Evolutionary conservation across 306 rosid species (phyloP), one percentile per base, ranked within the genome.

Genomic region (Potentilla sterilis): DNA sequence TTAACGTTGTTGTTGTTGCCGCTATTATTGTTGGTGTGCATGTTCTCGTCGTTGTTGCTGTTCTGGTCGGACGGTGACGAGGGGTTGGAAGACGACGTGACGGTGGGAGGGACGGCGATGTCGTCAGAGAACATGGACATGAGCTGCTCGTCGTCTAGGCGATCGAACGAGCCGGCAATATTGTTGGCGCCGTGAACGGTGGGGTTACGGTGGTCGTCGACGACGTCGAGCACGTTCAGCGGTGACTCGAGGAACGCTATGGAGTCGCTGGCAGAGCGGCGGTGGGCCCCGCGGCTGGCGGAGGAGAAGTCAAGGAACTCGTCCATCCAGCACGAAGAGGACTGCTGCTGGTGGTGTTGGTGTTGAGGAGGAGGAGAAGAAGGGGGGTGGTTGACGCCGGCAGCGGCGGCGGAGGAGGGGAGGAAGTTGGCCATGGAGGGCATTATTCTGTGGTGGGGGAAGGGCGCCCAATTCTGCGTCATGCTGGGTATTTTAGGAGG

Each of bases 301-400:
- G 97, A 80, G 6, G 98, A 84, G 87, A 91, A 94, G 80, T 91
- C 97, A n/a, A 91, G 90, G 21, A 94, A 94, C 35, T 94, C 98
- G 34, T 94, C 98, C 0, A 89, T 74, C 96, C 96, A 91, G 13
- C 87, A 81, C 0, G 89, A 71, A 7, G 81, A 19, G 66, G 46
- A 15, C 18, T 62, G 74, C 21, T 69, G 73, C 14, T 69, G 81
- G 6, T 6, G 83, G 0, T 28, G 28, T 28, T 28, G 28, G 28
- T 28, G 28, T 28, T 37, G 81, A 9, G 15, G 12, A 10, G 46
- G 72, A 18, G 13, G 80, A 1, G 35, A 67, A 4, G 9, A 82
- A 7, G 32, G 77, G 2, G 61, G 67, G 40, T 32, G 38, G 67
- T 28, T 48, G 61, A 79, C n/a, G 9, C 80, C 24, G 7, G 28